These are phyloP conservation scores for Globisporangium polare DNA, from an alignment of 352 stramenopile genomes.

Conservation along the genomic window DNA sequence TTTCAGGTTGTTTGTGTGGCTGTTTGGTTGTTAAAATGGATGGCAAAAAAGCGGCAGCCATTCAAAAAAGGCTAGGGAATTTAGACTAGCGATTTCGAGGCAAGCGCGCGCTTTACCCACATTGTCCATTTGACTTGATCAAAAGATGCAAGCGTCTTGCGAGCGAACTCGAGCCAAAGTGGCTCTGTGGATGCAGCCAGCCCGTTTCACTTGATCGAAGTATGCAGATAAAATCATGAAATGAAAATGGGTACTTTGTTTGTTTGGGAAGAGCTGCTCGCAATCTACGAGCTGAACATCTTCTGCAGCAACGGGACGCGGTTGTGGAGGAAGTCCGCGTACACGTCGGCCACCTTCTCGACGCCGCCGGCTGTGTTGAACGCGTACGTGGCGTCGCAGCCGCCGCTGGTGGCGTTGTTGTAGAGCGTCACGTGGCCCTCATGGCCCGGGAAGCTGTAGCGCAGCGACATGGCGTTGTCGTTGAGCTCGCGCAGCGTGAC, in stretches of 20 bases:
- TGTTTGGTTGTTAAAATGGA: neutral
- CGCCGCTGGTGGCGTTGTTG: neutral
- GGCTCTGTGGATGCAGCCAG: neutral
- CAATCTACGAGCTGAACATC: conserved; percentile 8
- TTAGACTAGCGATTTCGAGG: neutral
- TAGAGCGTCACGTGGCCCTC: conserved; percentile 5
- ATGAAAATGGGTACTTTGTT: neutral
- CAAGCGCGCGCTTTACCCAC: neutral
- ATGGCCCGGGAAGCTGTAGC: conserved; percentile 4
- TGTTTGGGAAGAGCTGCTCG: neutral
- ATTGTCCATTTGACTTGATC: neutral
- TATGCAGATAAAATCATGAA: neutral
- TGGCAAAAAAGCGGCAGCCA: conserved; percentile 7
- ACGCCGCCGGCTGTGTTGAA: conserved; percentile 8
- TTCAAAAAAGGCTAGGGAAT: neutral
- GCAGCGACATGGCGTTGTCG: conserved; percentile 11
- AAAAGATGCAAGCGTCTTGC: neutral
- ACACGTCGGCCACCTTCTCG: conserved; percentile 6
- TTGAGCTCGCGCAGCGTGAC: conserved; percentile 4
- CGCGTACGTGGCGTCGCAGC: conserved; percentile 11
- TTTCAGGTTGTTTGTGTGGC: neutral
- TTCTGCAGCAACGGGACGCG: conserved; percentile 11
- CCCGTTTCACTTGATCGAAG: neutral
- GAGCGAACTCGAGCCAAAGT: no score
- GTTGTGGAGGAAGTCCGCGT: conserved; percentile 10